Base-by-base conservation (phyloP, 768 basidiomycete genomes). In the Hericium alpestre region DNA sequence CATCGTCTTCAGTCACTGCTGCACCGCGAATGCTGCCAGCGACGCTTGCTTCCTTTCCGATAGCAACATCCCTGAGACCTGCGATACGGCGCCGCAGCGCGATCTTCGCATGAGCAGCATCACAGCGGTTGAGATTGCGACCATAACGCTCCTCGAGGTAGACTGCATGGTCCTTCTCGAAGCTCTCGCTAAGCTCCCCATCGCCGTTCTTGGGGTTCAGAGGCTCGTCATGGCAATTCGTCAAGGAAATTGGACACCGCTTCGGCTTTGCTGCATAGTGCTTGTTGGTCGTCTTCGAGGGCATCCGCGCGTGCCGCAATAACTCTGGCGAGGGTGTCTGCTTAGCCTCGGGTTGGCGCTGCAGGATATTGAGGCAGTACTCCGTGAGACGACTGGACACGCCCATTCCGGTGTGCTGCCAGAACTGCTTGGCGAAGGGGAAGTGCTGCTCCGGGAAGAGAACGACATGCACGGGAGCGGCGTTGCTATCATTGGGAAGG, bases 81-180 rank as follows among this genome's bases (percentile, higher is more conserved):
- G 95, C 91, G 43, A 99, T 90, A 50, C 95, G 77, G 23, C 92
- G 77, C n/a, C 90, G 83, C 53, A 99, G 72, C 0, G 90, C 89
- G 13, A 83, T 78, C 69, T 99, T 99, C 3, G 93, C 93, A n/a
- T 82, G 76, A 0, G 79, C 73, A 0, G 87, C 89, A 3, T 82
- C 81, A 15, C 79, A 73, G 1, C 86, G 66, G 12, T 93, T 89
- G 18, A 95, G 72, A 66, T 95, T 97, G 6, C 95, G 82, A 0
- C 93, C 95, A 62, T 96, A 98, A 13, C 94, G 84, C 70, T 97
- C 93, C 69, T 98, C 95, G 23, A 98, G 76, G 69, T 94, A 97
- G 6, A 77, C 75, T 1, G 73, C 70, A 54, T 88, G 82, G 62
- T 92, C 92, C 18, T 73, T 67, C 52, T 75, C 77, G 52, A 90